Evolutionary conservation across 768 basidiomycete species (phyloP), one percentile per base, ranked within the genome.

Genomic region (Boletus coccyginus): DNA sequence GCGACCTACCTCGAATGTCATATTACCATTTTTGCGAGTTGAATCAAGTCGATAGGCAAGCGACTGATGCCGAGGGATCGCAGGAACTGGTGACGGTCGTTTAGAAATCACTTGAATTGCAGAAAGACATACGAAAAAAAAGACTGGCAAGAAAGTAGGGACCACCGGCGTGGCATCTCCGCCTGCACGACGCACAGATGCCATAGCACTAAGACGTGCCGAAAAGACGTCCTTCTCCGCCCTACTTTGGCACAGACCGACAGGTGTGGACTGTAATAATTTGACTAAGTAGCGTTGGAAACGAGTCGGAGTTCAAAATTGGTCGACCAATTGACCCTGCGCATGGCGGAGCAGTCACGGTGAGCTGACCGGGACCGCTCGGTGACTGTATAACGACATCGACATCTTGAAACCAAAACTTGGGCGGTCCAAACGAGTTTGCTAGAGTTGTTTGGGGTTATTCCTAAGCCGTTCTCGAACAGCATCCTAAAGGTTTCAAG

Each of bases 201-300:
- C 58, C 33, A 66, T 44, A 55, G 70, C 69, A 50, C 69, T 72
- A 38, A 64, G 70, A 70, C 66, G 64, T 59, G 31, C 66, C 71
- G 45, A 42, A 46, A 57, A 56, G 3, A 59, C 50, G 46, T 72
- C 39, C 32, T 53, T 70, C 29, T 70, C 50, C 69, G 69, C 69
- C 63, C 69, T 72, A 49, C 69, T 72, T 72, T 72, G 69, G 69
- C 69, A 68, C 69, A 72, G 42, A 72, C 70, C 69, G 57, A 64
- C 38, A 38, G 50, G 50, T 35, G 19, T 59, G 70, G 58, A 61
- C 59, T 68, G 69, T 60, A 70, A 70, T 70, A n/a, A n/a, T n/a
- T 70, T 70, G 69, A 70, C 69, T 61, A 70, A 72, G 69, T 70
- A 70, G n/a, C n/a, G n/a, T n/a, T n/a, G n/a, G n/a, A n/a, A n/a